Conservation (phyloP, 345 rosid genomes). For the Lagerstroemia speciosa region DNA sequence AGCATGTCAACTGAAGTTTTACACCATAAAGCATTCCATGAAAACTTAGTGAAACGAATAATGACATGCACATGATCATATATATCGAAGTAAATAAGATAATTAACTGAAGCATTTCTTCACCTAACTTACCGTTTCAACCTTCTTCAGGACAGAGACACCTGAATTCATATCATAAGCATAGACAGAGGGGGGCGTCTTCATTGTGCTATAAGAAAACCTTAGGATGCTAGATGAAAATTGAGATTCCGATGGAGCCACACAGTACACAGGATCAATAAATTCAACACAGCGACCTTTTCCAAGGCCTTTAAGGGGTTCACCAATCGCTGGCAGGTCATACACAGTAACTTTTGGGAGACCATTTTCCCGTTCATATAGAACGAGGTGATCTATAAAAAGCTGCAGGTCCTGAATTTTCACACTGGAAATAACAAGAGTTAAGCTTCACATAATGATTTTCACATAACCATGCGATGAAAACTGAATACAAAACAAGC, state of each 20-base stretch:
- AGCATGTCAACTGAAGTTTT: neutral
- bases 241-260: slow-evolving; percentile 41
- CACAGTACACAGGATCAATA: slow-evolving; percentile 61
- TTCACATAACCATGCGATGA: neutral
- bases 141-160: slow-evolving; percentile 66
- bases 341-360: slow-evolving; percentile 51
- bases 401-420: slow-evolving; percentile 74
- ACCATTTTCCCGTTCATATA: slow-evolving; percentile 75
- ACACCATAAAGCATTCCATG: no score
- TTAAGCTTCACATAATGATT: neutral
- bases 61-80: neutral
- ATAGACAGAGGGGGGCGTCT: slow-evolving; percentile 71
- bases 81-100: neutral
- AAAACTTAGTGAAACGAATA: no score
- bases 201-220: slow-evolving; percentile 72
- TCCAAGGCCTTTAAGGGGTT: slow-evolving; percentile 54
- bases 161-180: slow-evolving; percentile 76
- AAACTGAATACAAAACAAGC: neutral
- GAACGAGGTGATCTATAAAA: slow-evolving; percentile 66
- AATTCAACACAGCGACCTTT: slow-evolving; percentile 55
- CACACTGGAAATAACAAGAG: slow-evolving; percentile 31
- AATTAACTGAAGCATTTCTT: neutral
- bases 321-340: slow-evolving; percentile 60
- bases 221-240: slow-evolving; percentile 65
- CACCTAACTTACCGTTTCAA: slow-evolving; percentile 53